Evolutionary conservation across 345 rosid species (phyloP).

Genomic region (Melaleuca quinquenervia): DNA sequence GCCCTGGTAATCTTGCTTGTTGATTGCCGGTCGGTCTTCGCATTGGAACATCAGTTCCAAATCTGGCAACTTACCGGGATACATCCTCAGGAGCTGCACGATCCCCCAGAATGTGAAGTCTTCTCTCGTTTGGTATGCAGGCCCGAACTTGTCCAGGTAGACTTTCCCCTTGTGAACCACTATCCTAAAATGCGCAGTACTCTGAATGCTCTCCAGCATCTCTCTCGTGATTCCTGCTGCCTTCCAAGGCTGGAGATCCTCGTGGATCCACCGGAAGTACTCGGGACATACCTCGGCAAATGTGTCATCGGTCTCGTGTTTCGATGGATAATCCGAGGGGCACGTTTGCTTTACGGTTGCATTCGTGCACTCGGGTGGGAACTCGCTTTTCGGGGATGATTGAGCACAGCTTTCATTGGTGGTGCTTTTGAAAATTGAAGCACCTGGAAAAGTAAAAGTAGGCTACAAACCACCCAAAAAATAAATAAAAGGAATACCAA

Average conservation of each 20-base stretch:
- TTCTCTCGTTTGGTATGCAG: constrained; percentile 47
- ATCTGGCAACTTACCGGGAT: constrained; percentile 53
- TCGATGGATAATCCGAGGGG: constrained; percentile 18
- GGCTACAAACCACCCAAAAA: neutral
- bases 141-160: constrained; percentile 31
- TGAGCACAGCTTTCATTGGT: neutral
- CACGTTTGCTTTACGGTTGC: constrained; percentile 10
- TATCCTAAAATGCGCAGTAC: constrained; percentile 34
- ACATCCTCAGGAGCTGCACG: constrained; percentile 55
- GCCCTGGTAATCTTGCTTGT: constrained; percentile 12
- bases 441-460: neutral
- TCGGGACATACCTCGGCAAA: constrained; percentile 32
- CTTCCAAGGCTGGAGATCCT: constrained; percentile 46
- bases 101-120: constrained; percentile 63
- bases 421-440: neutral
- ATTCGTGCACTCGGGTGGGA: neutral
- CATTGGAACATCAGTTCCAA: constrained; percentile 50
- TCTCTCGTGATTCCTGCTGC: constrained; percentile 39
- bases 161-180: constrained; percentile 30
- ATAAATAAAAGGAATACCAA: no score
- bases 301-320: constrained; percentile 5
- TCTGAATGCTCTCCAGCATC: constrained; percentile 29
- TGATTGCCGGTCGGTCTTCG: constrained; percentile 28
- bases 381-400: neutral
- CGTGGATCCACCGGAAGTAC: constrained; percentile 61